Evolutionary conservation across 2,329 filamentous ascomycete species (phyloP).

Genomic region (Monilinia fructicola): DNA sequence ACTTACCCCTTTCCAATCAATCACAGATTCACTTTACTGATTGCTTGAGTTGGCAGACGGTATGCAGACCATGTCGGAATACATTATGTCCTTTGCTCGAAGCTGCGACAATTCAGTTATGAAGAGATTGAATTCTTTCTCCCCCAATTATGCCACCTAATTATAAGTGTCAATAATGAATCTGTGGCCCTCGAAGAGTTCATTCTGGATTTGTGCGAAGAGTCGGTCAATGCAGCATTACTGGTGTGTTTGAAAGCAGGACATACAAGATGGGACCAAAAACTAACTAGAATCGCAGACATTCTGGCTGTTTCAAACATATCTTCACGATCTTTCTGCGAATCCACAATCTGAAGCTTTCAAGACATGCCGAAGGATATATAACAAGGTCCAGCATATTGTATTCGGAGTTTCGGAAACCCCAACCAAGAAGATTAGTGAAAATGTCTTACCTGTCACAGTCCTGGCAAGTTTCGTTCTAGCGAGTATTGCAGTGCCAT

Average conservation of each 20-base stretch:
- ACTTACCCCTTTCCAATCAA: slow-evolving; percentile 23
- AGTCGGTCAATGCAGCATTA: slow-evolving; percentile 80
- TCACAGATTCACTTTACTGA: slow-evolving; percentile 22
- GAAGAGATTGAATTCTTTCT: slow-evolving; percentile 93
- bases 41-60: slow-evolving; percentile 54
- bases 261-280: slow-evolving; percentile 8
- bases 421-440: slow-evolving; percentile 70
- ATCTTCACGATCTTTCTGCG: slow-evolving; percentile 74
- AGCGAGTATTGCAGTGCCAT: slow-evolving; percentile 71
- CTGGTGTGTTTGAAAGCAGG: slow-evolving; percentile 56
- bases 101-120: slow-evolving; percentile 85
- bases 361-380: slow-evolving; percentile 78
- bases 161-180: slow-evolving; percentile 86
- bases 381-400: slow-evolving; percentile 86
- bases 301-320: slow-evolving; percentile 88
- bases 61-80: slow-evolving; percentile 90
- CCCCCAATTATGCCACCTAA: slow-evolving; percentile 81
- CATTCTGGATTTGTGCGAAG: slow-evolving; percentile 79
- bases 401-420: slow-evolving; percentile 76
- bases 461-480: slow-evolving; percentile 79
- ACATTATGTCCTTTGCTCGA: slow-evolving; percentile 84
- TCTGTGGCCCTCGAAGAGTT: slow-evolving; percentile 90
- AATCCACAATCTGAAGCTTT: slow-evolving; percentile 76
- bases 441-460: slow-evolving; percentile 77
- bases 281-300: slow-evolving; percentile 54